Conservation (phyloP, 495 filamentous ascomycete genomes). For the Aspergillus ellipticus region DNA sequence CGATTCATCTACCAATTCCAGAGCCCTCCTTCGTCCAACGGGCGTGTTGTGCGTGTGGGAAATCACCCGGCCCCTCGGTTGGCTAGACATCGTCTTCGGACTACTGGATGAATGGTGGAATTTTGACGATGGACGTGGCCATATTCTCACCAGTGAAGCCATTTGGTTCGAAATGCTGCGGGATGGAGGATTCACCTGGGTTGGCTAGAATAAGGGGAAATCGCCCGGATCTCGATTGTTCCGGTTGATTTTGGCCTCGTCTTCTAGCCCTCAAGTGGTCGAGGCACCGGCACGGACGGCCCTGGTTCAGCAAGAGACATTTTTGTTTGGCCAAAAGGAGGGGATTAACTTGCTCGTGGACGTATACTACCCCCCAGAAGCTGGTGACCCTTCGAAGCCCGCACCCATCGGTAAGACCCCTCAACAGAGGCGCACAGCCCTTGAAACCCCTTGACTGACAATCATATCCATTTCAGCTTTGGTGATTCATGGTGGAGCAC, state of each 20-base stretch:
- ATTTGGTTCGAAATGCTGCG: conserved; percentile 32
- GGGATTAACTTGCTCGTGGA: conserved; percentile 35
- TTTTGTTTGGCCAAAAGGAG: too few relatives aligned
- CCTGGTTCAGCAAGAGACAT: conserved; percentile 34
- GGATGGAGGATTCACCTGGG: conserved; percentile 28
- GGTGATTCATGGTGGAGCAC: conserved; percentile 58
- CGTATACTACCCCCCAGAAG: conserved; percentile 41
- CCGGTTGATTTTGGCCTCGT: conserved; percentile 1
- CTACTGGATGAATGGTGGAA: conserved; percentile 51
- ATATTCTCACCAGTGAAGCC: conserved; percentile 25
- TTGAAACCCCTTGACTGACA: too few relatives aligned
- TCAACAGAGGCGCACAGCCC: background rate
- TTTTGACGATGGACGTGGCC: conserved; percentile 41
- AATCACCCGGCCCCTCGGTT: conserved; percentile 35
- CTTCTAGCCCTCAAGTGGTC: background rate
- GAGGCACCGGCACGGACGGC: conserved; percentile 9
- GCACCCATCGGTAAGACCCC: conserved; percentile 6
- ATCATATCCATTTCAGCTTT: too few relatives aligned
- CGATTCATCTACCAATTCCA: conserved; percentile 27
- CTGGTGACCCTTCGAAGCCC: background rate
- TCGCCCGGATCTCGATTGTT: background rate
- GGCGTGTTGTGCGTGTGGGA: conserved; percentile 45
- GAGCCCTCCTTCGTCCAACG: conserved; percentile 31
- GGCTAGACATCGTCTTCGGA: conserved; percentile 46
- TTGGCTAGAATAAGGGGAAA: conserved; percentile 28